A percentile compares a stretch with the other conserved stretches of the same genome.
Conservation (phyloP, 2,329 filamentous ascomycete genomes). For the Raffaelea ambrosiae region DNA sequence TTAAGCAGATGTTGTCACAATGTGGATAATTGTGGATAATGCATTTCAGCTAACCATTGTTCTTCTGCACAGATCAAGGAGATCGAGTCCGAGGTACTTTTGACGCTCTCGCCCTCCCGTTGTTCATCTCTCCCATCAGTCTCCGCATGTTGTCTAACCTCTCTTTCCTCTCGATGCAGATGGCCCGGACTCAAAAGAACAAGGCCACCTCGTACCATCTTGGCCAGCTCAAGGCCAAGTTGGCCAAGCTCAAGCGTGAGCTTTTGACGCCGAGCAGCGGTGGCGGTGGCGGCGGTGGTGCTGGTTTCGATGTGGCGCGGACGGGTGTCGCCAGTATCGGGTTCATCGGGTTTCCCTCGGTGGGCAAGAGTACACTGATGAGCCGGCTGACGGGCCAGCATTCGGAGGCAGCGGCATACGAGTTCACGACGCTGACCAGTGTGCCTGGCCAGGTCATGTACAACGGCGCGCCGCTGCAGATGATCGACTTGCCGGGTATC, state of each 20-base stretch:
- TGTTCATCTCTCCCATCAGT: neutral
- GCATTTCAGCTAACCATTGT: conserved; percentile 5
- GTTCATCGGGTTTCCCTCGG: conserved; percentile 96
- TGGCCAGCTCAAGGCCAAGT: conserved; percentile 94
- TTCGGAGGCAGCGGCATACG: conserved; percentile 93
- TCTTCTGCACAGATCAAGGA: conserved; percentile 70
- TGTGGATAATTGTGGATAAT: no score
- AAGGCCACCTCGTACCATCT: conserved; percentile 91
- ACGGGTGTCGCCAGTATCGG: conserved; percentile 96
- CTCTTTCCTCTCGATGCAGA: conserved; percentile 38
- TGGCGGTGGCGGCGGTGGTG: conserved; percentile 75
- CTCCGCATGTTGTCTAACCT: neutral
- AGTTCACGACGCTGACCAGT: conserved; percentile 96
- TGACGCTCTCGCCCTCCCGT: neutral
- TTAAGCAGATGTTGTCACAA: no score
- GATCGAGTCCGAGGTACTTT: conserved; percentile 82
- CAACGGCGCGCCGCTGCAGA: conserved; percentile 95
- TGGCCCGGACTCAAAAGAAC: conserved; percentile 96
- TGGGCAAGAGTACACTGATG: conserved; percentile 98
- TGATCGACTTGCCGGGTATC: conserved; percentile 96
- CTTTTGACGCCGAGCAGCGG: conserved; percentile 74
- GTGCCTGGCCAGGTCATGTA: conserved; percentile 94
- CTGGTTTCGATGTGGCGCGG: conserved; percentile 94
- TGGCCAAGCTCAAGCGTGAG: conserved; percentile 95
- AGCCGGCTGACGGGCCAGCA: conserved; percentile 90